A percentile compares a stretch with the other conserved stretches of the same genome.
These are phyloP conservation scores for Fusarium sp. DNA, from an alignment of 2,329 filamentous ascomycete species.

Conservation along the genomic window DNA sequence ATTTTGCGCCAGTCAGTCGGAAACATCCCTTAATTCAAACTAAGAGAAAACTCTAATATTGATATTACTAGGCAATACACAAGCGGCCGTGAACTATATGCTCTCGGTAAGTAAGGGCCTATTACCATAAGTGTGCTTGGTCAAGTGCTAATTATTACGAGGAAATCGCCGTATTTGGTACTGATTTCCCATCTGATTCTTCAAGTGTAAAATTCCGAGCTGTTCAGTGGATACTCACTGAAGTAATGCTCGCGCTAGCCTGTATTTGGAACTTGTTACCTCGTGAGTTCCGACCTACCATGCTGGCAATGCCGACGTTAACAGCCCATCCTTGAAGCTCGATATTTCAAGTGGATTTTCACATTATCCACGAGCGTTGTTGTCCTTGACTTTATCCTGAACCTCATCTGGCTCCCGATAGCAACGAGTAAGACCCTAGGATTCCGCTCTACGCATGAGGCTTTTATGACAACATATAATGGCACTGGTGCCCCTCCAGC, in stretches of 20 bases:
- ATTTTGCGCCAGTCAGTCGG: neutral
- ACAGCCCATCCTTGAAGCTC: neutral
- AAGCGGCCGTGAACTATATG: conserved; percentile 9
- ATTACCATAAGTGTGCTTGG: neutral
- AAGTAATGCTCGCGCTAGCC: neutral
- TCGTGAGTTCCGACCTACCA: neutral
- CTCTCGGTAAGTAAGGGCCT: neutral
- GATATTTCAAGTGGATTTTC: conserved; percentile 15
- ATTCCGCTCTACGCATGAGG: conserved; percentile 3
- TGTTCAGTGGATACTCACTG: neutral
- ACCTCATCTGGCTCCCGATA: conserved; percentile 5
- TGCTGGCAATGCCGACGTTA: rapidly evolving
- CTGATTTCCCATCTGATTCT: neutral
- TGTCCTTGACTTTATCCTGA: conserved; percentile 2
- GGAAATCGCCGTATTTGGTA: conserved; percentile 3
- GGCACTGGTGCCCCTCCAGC: neutral
- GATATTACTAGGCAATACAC: neutral
- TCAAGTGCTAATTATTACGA: neutral
- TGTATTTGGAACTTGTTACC: neutral
- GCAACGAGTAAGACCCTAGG: conserved; percentile 1
- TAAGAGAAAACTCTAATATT: neutral
- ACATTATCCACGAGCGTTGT: neutral
- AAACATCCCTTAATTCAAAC: rapidly evolving
- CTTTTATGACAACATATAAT: neutral
- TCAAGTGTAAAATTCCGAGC: conserved; percentile 3